These are phyloP conservation scores for Globisporangium cystogenes DNA, from an alignment of 352 stramenopile genomes.

Conservation along the genomic window DNA sequence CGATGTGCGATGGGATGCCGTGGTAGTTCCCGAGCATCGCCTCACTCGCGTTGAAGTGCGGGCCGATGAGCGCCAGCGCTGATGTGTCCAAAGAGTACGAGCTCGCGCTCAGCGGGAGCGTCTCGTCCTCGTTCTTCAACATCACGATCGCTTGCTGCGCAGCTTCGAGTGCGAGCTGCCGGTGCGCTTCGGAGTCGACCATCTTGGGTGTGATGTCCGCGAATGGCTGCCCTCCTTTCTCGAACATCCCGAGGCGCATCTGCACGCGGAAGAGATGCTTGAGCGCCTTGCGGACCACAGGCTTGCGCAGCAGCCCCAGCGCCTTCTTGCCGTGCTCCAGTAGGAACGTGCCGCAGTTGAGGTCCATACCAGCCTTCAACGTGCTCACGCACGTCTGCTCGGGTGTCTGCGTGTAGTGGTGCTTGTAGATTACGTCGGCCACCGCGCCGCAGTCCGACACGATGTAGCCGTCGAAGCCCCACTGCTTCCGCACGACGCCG, in stretches of 20 bases:
- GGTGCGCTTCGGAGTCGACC: conserved; percentile 52
- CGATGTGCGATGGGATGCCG: conserved; percentile 51
- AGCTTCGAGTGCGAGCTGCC: conserved; percentile 53
- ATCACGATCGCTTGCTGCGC: conserved; percentile 80
- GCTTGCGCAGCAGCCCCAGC: conserved; percentile 54
- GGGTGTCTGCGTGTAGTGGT: conserved; percentile 77
- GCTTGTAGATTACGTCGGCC: conserved; percentile 59
- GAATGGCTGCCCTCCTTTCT: conserved; percentile 63
- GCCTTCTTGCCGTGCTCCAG: conserved; percentile 53
- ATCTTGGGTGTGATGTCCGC: conserved; percentile 34
- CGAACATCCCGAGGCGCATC: conserved; percentile 89
- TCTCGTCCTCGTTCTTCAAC: conserved; percentile 78
- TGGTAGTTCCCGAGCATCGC: conserved; percentile 76
- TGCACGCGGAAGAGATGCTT: conserved; percentile 78
- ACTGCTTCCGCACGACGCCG: conserved; percentile 65
- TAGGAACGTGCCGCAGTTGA: conserved; percentile 84
- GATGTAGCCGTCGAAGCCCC: conserved; percentile 91
- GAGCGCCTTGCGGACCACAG: conserved; percentile 60
- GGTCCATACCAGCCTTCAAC: conserved; percentile 70
- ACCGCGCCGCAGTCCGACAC: conserved; percentile 90
- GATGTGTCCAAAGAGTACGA: conserved; percentile 10
- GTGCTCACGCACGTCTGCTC: conserved; percentile 46
- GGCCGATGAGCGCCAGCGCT: conserved; percentile 67
- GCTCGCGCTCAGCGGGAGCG: conserved; percentile 46
- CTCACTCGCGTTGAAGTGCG: conserved; percentile 58